These are phyloP conservation scores for Cryptococcus neoformans DNA, from an alignment of 1,284 basidiomycete species.

Conservation along the genomic window DNA sequence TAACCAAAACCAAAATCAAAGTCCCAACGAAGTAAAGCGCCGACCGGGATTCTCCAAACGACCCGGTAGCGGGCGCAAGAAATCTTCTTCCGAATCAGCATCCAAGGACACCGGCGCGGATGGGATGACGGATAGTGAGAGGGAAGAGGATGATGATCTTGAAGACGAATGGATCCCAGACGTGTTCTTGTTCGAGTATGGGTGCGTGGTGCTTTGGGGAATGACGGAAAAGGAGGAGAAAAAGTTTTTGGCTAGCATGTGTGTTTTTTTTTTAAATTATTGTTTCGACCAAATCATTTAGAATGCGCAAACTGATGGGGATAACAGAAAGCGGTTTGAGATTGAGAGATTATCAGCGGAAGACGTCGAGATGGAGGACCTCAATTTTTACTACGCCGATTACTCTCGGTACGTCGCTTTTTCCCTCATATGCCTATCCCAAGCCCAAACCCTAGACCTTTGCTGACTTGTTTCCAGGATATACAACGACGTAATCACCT, in stretches of 20 bases:
- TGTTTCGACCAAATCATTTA: no score
- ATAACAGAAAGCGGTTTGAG: slow-evolving; percentile 79
- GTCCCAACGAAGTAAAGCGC: slow-evolving; percentile 24
- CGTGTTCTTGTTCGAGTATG: slow-evolving; percentile 91
- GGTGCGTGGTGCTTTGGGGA: slow-evolving; percentile 89
- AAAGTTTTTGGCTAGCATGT: slow-evolving; percentile 83
- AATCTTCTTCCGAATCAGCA: slow-evolving; percentile 51
- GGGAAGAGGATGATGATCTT: slow-evolving; percentile 54
- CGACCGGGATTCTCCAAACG: slow-evolving; percentile 42
- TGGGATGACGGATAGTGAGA: slow-evolving; percentile 25
- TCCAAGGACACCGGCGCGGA: slow-evolving; percentile 57
- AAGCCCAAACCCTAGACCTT: neutral
- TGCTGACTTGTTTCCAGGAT: slow-evolving; percentile 58
- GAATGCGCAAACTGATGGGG: neutral
- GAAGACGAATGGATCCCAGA: slow-evolving; percentile 64
- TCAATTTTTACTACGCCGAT: slow-evolving; percentile 96
- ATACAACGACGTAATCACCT: slow-evolving; percentile 97
- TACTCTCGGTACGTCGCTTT: slow-evolving; percentile 70
- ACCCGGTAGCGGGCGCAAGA: slow-evolving; percentile 51
- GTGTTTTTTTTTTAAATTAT: slow-evolving; percentile 43
- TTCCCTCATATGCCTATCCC: no score
- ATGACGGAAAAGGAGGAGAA: slow-evolving; percentile 92
- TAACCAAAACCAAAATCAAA: neutral
- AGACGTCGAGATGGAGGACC: slow-evolving; percentile 89
- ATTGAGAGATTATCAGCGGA: slow-evolving; percentile 80